A percentile compares a stretch with the other conserved stretches of the same genome.
Conservation (phyloP, 2,329 filamentous ascomycete species). For the Xylaria sp. region DNA sequence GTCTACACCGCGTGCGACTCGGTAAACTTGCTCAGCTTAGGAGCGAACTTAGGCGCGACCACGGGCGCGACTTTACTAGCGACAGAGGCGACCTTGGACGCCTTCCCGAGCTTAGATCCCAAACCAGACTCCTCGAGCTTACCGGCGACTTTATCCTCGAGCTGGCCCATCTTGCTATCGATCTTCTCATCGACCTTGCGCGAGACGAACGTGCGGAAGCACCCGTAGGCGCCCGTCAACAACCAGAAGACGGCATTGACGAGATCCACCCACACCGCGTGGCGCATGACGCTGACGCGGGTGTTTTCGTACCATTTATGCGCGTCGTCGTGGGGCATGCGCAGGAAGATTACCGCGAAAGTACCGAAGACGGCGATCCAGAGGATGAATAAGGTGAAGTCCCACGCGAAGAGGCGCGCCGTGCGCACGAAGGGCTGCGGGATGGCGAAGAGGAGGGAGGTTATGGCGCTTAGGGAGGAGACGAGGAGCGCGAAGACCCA, state of each 20-base stretch:
- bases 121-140: constrained; percentile 27
- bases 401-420: constrained; percentile 59
- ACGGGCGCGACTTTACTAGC: constrained; percentile 4
- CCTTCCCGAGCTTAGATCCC: constrained; percentile 17
- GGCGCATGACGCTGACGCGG: constrained; percentile 68
- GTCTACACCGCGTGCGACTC: constrained; percentile 24
- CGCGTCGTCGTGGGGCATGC: constrained; percentile 59
- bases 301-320: constrained; percentile 55
- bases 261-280: constrained; percentile 78
- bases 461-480: constrained; percentile 64
- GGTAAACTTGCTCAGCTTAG: constrained; percentile 27
- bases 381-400: constrained; percentile 55
- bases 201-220: constrained; percentile 53
- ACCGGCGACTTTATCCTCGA: constrained; percentile 35
- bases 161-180: constrained; percentile 31
- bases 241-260: constrained; percentile 76
- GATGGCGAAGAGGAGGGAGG: constrained; percentile 57
- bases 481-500: constrained; percentile 74
- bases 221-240: constrained; percentile 57
- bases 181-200: constrained; percentile 38
- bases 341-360: constrained; percentile 77
- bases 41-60: constrained; percentile 16
- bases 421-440: constrained; percentile 51
- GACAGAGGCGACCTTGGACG: constrained; percentile 19
- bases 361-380: constrained; percentile 78